Percentiles rank a stretch among this genome's conserved stretches.
Evolutionary conservation across 352 stramenopile genomes (phyloP).

Genomic region (Phytopythium ostracodes): DNA sequence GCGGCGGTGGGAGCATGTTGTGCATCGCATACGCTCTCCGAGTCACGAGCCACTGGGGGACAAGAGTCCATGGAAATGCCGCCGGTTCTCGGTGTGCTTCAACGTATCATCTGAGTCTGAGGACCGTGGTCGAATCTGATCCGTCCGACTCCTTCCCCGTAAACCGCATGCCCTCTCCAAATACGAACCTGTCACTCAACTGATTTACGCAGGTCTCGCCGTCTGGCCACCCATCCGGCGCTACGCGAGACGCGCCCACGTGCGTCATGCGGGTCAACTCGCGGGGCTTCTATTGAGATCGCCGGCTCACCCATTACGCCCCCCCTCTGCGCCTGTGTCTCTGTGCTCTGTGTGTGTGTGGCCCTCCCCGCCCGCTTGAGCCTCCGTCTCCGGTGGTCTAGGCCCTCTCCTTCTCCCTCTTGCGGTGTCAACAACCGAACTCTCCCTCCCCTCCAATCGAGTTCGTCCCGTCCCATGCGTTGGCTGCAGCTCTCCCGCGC

Average conservation of each 20-base stretch:
- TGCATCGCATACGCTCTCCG: too few species aligned
- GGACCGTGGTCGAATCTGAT: neutral
- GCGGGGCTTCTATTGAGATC: neutral
- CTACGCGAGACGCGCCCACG: neutral
- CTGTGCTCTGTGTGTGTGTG: neutral
- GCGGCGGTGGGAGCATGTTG: too few species aligned
- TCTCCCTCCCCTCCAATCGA: neutral
- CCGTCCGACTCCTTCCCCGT: too few species aligned
- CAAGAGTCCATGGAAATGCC: too few species aligned
- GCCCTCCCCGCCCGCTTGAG: neutral
- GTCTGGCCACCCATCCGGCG: neutral
- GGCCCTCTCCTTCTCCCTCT: too few species aligned
- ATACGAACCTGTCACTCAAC: neutral
- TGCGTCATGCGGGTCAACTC: neutral
- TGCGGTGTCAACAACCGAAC: too few species aligned
- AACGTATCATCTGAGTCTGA: neutral
- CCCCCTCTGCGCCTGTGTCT: too few species aligned
- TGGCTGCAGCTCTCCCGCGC: slow-evolving; percentile 56
- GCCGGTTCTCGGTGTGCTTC: too few species aligned
- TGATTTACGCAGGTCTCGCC: neutral
- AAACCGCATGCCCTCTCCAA: neutral
- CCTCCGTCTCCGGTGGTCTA: slow-evolving; percentile 12
- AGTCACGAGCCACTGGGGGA: too few species aligned
- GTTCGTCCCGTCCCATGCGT: slow-evolving; percentile 28
- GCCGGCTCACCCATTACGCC: neutral